A percentile compares a stretch with the other conserved stretches of the same genome.
Conservation (phyloP, 495 filamentous ascomycete species). For the Tuber umbilicatum region DNA sequence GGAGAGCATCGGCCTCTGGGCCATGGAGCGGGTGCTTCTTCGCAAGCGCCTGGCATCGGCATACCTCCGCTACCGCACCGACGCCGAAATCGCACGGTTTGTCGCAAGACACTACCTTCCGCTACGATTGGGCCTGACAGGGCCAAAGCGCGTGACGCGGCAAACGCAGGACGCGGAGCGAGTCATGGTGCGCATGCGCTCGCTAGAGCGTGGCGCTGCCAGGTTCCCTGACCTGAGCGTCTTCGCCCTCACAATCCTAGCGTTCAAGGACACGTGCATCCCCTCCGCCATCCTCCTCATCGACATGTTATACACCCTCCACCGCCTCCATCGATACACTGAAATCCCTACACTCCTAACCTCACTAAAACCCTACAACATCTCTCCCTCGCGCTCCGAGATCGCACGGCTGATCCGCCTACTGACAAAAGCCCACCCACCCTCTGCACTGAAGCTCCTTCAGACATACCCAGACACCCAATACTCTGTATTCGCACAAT, state of each 20-base stretch:
- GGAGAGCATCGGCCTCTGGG: slow-evolving; percentile 32
- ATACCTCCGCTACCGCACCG: slow-evolving; percentile 29
- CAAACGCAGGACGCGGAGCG: slow-evolving; percentile 15
- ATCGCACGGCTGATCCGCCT: slow-evolving; percentile 23
- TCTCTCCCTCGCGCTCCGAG: slow-evolving; percentile 22
- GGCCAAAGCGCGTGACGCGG: not conserved
- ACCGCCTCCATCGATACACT: slow-evolving; percentile 17
- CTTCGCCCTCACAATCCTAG: slow-evolving; percentile 24
- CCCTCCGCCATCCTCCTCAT: slow-evolving; percentile 22
- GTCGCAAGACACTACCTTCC: slow-evolving; percentile 30
- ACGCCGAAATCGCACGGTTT: slow-evolving; percentile 31
- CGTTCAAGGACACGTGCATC: slow-evolving; percentile 27
- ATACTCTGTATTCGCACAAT: slow-evolving; percentile 27
- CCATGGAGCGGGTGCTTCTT: slow-evolving; percentile 19
- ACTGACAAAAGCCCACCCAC: slow-evolving; percentile 10
- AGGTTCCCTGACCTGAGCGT: slow-evolving; percentile 12
- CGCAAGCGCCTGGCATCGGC: slow-evolving; percentile 26
- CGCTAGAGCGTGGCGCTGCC: not conserved
- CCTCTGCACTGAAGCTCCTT: slow-evolving; percentile 6
- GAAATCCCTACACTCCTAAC: slow-evolving; percentile 22
- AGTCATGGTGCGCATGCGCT: slow-evolving; percentile 19
- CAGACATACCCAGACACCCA: slow-evolving; percentile 32
- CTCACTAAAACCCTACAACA: slow-evolving; percentile 15
- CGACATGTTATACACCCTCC: slow-evolving; percentile 32
- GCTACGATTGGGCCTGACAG: slow-evolving; percentile 25